These are phyloP conservation scores for Penicillium corylophilum DNA, from an alignment of 2,329 filamentous ascomycete species.

Conservation along the genomic window DNA sequence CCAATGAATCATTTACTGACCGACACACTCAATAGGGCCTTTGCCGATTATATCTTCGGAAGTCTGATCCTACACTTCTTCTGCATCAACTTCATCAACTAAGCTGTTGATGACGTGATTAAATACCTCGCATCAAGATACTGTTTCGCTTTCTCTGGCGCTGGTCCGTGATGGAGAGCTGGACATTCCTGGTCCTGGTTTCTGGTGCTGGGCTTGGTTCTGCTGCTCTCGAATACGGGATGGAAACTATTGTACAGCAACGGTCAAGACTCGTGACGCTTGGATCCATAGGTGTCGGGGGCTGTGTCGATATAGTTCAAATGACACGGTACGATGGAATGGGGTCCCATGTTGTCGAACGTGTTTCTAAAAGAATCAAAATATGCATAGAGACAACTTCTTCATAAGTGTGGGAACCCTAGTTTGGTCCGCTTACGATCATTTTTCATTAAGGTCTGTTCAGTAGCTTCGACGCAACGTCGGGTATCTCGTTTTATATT, in stretches of 20 bases:
- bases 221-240: background rate
- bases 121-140: background rate
- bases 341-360: background rate
- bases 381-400: background rate
- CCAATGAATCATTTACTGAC: background rate
- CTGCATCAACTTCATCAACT: slow-evolving; percentile 99
- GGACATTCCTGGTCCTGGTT: slow-evolving; percentile 4
- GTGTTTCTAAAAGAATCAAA: background rate
- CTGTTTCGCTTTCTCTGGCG: slow-evolving; percentile 8
- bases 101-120: slow-evolving; percentile 28
- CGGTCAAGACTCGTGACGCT: background rate
- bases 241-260: background rate
- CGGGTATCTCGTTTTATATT: slow-evolving; percentile 13
- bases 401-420: background rate
- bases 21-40: slow-evolving; percentile 62
- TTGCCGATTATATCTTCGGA: slow-evolving; percentile 93
- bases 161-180: slow-evolving; percentile 6
- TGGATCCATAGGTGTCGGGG: background rate
- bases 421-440: background rate
- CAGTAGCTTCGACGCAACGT: background rate
- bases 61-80: slow-evolving; percentile 97
- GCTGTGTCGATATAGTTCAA: background rate
- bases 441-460: background rate
- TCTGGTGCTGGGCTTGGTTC: background rate
- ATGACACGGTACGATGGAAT: background rate